Evolutionary conservation across 2,329 filamentous ascomycete genomes (phyloP).

Genomic region (Diaporthe helianthi): DNA sequence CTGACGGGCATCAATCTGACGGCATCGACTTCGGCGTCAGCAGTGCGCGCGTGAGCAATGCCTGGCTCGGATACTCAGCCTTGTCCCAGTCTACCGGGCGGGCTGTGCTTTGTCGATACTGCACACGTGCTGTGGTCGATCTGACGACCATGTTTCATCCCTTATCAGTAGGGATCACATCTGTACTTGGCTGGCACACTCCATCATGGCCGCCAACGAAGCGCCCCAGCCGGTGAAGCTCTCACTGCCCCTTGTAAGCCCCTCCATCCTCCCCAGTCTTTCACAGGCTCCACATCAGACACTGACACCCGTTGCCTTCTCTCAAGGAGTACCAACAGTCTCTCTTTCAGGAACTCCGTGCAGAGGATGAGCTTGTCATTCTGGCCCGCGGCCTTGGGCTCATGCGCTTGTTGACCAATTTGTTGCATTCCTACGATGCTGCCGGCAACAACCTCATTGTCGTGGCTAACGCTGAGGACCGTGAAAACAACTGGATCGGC

Average conservation of each 20-base stretch:
- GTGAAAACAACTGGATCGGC: constrained; percentile 96
- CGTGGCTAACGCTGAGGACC: constrained; percentile 86
- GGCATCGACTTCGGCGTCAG: constrained; percentile 14
- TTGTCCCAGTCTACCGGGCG: background rate
- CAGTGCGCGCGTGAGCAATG: background rate
- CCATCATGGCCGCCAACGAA: constrained; percentile 34
- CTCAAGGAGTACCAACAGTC: constrained; percentile 87
- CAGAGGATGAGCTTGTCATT: constrained; percentile 92
- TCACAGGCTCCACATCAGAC: background rate
- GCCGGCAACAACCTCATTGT: constrained; percentile 93
- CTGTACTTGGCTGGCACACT: constrained; percentile 16
- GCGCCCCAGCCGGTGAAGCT: constrained; percentile 75
- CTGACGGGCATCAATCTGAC: constrained; percentile 11
- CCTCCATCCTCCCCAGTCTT: background rate
- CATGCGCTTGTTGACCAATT: constrained; percentile 90
- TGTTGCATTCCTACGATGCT: constrained; percentile 95
- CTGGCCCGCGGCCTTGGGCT: constrained; percentile 91
- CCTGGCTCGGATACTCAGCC: background rate
- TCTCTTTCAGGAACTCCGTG: constrained; percentile 87
- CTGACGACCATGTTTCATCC: constrained; percentile 27
- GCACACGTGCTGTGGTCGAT: too few species aligned
- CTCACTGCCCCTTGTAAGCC: constrained; percentile 73
- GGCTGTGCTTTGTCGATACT: background rate
- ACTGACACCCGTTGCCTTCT: constrained; percentile 34
- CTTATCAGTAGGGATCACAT: background rate